Percentiles rank a stretch among this genome's conserved stretches.
These are phyloP conservation scores for Leccinum ochraceum DNA, from an alignment of 768 basidiomycete species.

Conservation along the genomic window DNA sequence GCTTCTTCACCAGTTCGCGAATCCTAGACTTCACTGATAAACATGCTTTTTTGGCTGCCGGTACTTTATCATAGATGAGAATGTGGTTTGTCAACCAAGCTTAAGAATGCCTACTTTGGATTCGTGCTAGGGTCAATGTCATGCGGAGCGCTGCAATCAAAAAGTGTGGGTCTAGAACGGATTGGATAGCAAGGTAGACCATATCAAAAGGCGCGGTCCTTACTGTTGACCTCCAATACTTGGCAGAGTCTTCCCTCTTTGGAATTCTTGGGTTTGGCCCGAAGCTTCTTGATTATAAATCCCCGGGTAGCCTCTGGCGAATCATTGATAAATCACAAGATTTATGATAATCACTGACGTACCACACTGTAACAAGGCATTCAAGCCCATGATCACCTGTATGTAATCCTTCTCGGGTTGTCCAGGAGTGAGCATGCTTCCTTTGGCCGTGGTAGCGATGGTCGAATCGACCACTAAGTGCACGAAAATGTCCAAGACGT, in stretches of 20 bases:
- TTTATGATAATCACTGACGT: not conserved
- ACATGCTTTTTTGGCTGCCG: not conserved
- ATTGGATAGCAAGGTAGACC: not conserved
- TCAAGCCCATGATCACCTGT: constrained; percentile 24
- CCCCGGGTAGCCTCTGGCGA: constrained; percentile 8
- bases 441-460: not conserved
- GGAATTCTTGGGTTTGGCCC: not conserved
- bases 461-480: constrained; percentile 18
- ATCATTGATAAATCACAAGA: not conserved
- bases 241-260: constrained; percentile 8
- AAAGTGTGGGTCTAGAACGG: constrained; percentile 3
- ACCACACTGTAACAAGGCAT: constrained; percentile 20
- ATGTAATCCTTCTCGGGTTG: constrained; percentile 4
- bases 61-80: not conserved
- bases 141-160: constrained; percentile 21
- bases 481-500: constrained; percentile 14
- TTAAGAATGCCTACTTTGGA: constrained; percentile 4
- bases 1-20: constrained; percentile 8
- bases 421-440: not conserved
- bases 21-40: not conserved
- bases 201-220: not conserved
- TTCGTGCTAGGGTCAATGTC: constrained; percentile 16
- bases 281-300: not conserved
- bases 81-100: not conserved
- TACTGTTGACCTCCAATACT: constrained; percentile 17